Base-by-base conservation (phyloP, 2,329 filamentous ascomycete species). In the Aureobasidium namibiae region DNA sequence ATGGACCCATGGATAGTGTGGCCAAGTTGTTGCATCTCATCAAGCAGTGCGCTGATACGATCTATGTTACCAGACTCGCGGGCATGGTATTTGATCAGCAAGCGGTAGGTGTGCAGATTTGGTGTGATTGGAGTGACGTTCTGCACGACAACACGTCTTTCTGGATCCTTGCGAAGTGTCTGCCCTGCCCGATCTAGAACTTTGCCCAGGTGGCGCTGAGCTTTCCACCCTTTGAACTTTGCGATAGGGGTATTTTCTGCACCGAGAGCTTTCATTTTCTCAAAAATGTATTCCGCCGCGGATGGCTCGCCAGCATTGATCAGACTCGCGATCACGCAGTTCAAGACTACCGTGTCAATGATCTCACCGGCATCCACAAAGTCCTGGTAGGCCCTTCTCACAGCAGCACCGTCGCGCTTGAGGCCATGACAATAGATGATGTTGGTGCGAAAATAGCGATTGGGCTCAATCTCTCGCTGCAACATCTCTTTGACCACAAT, bases 331-430 rank as follows among this genome's bases (percentile, higher is more conserved):
- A 97, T 89, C 66, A 96, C 85, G 65, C 88, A 89, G 69, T 97
- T 97, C 71, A 97, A 79, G 14, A 91, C 87, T 2, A 88, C 80
- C 0, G 89, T 92, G 70, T 97, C 92, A 59, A 99, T 85, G 62
- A 96, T 85, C 70, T 97, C 90, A 34, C 91, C 90, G 0, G 85
- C 82, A 38, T 88, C 78, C n/a, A 97, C 87, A 73, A 96, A 87
- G 23, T 91, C 85, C 63, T 82, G 82, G 72, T 96, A 99, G 0
- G 89, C 86, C 33, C 81, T 81, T 45, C 91, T 81, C 23, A 96
- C 83, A 3, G 83, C 89, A 61, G 85, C 81, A 2, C 87, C 85
- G 69, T 96, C 87, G 62, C 82, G 76, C 65, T 83, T 81, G 60
- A 94, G 78, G 1, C 92, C 94, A 66, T 90, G 86, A 70, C 88